phyloP scores from a whole-genome alignment of 805 yeast species.

The Cyberlindnera saturnus region DNA sequence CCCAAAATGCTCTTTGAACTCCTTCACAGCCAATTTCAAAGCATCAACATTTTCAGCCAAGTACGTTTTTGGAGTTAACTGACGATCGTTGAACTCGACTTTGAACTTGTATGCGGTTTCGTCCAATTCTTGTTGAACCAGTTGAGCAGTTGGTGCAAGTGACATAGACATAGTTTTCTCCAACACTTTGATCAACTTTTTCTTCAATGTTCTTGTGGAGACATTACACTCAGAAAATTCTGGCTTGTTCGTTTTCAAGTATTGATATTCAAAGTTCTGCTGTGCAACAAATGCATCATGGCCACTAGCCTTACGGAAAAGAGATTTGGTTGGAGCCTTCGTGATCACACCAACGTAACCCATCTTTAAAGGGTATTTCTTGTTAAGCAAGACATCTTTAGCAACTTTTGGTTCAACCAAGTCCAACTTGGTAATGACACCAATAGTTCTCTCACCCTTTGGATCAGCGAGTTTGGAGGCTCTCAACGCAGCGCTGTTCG shows the following conservation, averaged over 20 bases:
- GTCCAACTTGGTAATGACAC: conserved; percentile 92
- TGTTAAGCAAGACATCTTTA: conserved; percentile 59
- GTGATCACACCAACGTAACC: conserved; percentile 99
- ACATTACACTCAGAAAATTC: conserved; percentile 59
- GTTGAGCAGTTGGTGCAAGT: conserved; percentile 76
- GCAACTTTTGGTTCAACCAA: conserved; percentile 77
- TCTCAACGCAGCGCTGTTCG: conserved; percentile 89
- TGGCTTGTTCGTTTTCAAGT: conserved; percentile 57
- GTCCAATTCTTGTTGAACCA: conserved; percentile 87
- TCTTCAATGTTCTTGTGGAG: conserved; percentile 70
- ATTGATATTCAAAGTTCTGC: conserved; percentile 58
- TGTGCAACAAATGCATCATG: conserved; percentile 62
- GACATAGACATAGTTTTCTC: conserved; percentile 90
- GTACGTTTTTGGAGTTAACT: conserved; percentile 89
- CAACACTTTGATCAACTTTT: conserved; percentile 76
- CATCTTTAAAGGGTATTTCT: conserved; percentile 85
- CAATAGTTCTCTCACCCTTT: conserved; percentile 90
- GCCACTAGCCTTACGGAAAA: conserved; percentile 51
- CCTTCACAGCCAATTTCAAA: conserved; percentile 80
- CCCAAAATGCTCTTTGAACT: conserved; percentile 75
- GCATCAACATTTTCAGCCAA: conserved; percentile 87
- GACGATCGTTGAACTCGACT: conserved; percentile 94
- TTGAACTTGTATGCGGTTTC: conserved; percentile 89
- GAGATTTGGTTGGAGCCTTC: conserved; percentile 48
- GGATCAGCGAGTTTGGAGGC: conserved; percentile 92